Evolutionary conservation across 129 eudicot genomes (phyloP).

Genomic region (Pulicaria dysenterica): DNA sequence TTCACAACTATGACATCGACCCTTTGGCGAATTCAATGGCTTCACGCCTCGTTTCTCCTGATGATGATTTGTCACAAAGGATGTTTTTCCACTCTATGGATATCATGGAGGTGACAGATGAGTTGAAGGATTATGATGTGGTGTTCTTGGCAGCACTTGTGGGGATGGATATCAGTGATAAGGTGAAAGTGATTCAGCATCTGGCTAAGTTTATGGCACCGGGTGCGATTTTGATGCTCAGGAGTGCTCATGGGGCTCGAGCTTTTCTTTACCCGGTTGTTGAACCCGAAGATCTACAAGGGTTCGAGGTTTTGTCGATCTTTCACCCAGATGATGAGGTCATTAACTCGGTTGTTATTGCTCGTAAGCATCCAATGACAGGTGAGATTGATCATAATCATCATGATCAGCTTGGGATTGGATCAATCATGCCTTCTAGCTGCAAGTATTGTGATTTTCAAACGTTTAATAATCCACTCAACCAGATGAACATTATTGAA

Average conservation of each 20-base stretch:
- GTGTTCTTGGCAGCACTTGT: conserved; percentile 88
- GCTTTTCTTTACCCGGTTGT: conserved; percentile 88
- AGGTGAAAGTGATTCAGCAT: conserved; percentile 59
- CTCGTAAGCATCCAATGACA: conserved; percentile 43
- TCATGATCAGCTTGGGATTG: conserved; percentile 44
- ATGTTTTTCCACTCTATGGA: conserved; percentile 66
- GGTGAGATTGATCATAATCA: conserved; percentile 25
- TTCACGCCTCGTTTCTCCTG: conserved; percentile 49
- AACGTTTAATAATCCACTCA: conserved; percentile 46
- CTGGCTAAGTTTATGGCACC: conserved; percentile 72
- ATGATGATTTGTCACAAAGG: conserved; percentile 59
- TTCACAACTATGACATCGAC: conserved; percentile 89
- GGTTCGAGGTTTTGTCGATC: conserved; percentile 81
- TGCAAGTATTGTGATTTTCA: conserved; percentile 77
- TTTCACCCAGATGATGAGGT: conserved; percentile 90
- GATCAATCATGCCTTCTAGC: conserved; percentile 38
- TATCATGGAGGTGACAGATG: conserved; percentile 61
- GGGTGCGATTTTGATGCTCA: conserved; percentile 65
- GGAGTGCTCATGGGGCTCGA: conserved; percentile 95
- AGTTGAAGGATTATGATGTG: conserved; percentile 62
- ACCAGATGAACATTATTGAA: conserved; percentile 54
- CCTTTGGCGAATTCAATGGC: conserved; percentile 69
- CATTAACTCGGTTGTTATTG: conserved; percentile 82
- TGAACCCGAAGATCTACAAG: conserved; percentile 65
- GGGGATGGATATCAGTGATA: conserved; percentile 76